Percentiles rank a stretch among this genome's conserved stretches.
Evolutionary conservation across 2,329 filamentous ascomycete genomes (phyloP).

Genomic region (Aspergillus melleus): DNA sequence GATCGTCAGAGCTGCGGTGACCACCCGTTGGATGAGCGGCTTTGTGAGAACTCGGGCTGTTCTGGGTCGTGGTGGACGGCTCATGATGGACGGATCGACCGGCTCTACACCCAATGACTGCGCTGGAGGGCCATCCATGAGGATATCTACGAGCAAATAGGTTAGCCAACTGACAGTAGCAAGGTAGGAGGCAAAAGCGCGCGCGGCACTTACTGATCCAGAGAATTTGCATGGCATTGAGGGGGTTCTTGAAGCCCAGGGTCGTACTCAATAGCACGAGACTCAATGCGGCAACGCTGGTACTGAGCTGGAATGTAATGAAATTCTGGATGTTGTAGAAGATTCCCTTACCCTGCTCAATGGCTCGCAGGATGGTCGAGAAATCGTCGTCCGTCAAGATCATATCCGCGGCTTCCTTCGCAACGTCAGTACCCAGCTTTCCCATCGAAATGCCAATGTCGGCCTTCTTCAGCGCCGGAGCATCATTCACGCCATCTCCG

Average conservation of each 20-base stretch:
- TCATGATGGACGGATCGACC: conserved; percentile 93
- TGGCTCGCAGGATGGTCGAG: conserved; percentile 85
- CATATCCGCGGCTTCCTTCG: conserved; percentile 91
- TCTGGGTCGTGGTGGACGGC: conserved; percentile 79
- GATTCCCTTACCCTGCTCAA: conserved; percentile 98
- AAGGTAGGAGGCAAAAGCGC: not conserved
- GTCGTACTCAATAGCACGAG: conserved; percentile 91
- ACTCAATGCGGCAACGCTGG: conserved; percentile 87
- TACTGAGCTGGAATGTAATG: conserved; percentile 96
- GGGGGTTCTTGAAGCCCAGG: conserved; percentile 87
- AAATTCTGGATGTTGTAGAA: conserved; percentile 99
- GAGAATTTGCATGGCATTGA: conserved; percentile 99
- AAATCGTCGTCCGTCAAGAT: conserved; percentile 88
- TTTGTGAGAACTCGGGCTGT: conserved; percentile 89
- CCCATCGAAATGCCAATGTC: conserved; percentile 99
- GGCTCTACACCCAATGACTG: conserved; percentile 95
- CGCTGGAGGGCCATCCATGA: conserved; percentile 97
- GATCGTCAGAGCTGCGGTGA: conserved; percentile 84
- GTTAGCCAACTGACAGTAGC: conserved; percentile 25
- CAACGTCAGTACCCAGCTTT: conserved; percentile 89
- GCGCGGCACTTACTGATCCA: conserved; percentile 82
- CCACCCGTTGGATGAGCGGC: conserved; percentile 76
- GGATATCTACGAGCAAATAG: conserved; percentile 68
- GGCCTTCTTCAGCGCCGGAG: conserved; percentile 91
- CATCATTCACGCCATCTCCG: conserved; percentile 96